A percentile compares a stretch with the other conserved stretches of the same genome.
These are phyloP conservation scores for Elongisporangium senticosum DNA, from an alignment of 352 stramenopile genomes.

Conservation along the genomic window DNA sequence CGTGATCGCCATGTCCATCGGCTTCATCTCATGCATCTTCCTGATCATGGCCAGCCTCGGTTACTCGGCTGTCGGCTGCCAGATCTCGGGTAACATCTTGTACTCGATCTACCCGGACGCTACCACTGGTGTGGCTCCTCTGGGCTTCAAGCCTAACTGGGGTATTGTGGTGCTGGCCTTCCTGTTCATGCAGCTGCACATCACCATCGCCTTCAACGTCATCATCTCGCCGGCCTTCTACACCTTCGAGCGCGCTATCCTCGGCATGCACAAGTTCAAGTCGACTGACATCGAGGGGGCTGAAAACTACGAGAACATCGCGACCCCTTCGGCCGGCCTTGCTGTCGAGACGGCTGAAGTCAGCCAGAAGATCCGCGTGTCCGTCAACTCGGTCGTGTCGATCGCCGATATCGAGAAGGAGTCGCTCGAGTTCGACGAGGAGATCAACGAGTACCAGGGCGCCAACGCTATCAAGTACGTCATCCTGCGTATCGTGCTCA, in stretches of 20 bases:
- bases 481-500: constrained; percentile 30
- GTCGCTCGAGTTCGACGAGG: constrained; percentile 12
- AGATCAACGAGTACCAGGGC: constrained; percentile 39
- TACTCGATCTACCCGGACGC: constrained; percentile 33
- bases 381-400: constrained; percentile 33
- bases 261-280: constrained; percentile 55
- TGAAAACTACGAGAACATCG: background rate
- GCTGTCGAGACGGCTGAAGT: background rate
- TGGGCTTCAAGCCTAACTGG: constrained; percentile 40
- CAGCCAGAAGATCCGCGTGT: constrained; percentile 16
- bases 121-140: constrained; percentile 19
- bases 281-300: background rate
- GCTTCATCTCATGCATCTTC: constrained; percentile 32
- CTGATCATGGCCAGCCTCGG: constrained; percentile 22
- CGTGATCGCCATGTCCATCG: constrained; percentile 29
- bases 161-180: constrained; percentile 47
- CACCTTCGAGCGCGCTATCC: constrained; percentile 48
- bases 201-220: constrained; percentile 42
- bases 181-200: constrained; percentile 49
- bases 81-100: constrained; percentile 41
- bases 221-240: constrained; percentile 50
- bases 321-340: background rate
- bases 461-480: constrained; percentile 41
- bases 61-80: constrained; percentile 33
- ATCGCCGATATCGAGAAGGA: constrained; percentile 29